These are phyloP conservation scores for Xylaria sp. DNA, from an alignment of 2,329 filamentous ascomycete species.

Conservation along the genomic window DNA sequence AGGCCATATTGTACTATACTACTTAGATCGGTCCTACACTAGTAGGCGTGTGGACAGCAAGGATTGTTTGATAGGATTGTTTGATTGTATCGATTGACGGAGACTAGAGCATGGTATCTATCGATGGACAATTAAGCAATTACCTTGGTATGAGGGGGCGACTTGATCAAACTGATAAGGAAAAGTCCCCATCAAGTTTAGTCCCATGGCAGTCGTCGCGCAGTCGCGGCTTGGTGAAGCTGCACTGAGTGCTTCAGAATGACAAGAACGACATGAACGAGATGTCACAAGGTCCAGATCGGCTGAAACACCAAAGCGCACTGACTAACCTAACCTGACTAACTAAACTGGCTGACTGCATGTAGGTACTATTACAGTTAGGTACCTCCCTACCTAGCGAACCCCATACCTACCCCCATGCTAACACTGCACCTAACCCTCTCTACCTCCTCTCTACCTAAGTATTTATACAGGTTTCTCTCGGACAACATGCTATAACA, in stretches of 20 bases:
- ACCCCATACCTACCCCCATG: background rate
- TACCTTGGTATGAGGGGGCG: constrained; percentile 7
- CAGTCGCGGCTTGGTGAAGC: constrained; percentile 26
- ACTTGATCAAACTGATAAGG: constrained; percentile 5
- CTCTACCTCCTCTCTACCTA: too few species aligned
- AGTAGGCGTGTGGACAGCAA: constrained; percentile 6
- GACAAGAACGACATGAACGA: constrained; percentile 4
- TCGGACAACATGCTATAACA: background rate
- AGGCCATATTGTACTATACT: constrained; percentile 15
- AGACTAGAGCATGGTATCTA: background rate
- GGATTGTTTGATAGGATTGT: constrained; percentile 5
- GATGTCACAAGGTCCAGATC: constrained; percentile 24
- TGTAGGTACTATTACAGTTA: too few species aligned
- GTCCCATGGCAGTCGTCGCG: constrained; percentile 4
- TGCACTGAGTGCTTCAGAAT: constrained; percentile 18
- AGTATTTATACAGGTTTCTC: background rate
- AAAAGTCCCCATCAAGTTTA: constrained; percentile 8
- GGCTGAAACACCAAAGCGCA: constrained; percentile 14
- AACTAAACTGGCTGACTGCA: background rate
- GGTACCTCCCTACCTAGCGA: too few species aligned
- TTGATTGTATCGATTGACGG: constrained; percentile 8
- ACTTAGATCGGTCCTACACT: constrained; percentile 4
- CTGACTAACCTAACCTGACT: background rate
- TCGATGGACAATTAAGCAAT: background rate
- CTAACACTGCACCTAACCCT: background rate